Base-by-base conservation (phyloP, 2,329 filamentous ascomycete species). In the Fusarium ambrosium region DNA sequence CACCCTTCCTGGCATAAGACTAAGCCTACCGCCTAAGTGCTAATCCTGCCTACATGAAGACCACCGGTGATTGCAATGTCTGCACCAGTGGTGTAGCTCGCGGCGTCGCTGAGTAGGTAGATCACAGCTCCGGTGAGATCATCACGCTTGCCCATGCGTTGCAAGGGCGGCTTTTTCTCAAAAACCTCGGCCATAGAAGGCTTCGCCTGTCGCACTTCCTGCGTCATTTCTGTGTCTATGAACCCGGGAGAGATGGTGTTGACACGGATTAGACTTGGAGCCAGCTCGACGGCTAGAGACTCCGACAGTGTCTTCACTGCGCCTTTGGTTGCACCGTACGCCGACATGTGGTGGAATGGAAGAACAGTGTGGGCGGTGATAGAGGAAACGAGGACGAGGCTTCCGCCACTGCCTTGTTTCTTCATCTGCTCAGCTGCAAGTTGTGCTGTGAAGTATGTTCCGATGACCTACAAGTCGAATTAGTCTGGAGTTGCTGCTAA, bases 61-160 rank as follows among this genome's bases (percentile, higher is more conserved):
- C 84, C 85, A 11, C 85, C 85, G 3, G 83, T 85, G 39, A 86
- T 84, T 6, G 79, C 77, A 70, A 86, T 83, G 68, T 86, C 84
- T 4, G 82, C 79, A 4, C 81, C 84, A 2, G 84, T 86, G 4
- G 83, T 86, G 69, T 83, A 83, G 8, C 80, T 77, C 27, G 84
- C 77, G 4, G 83, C 84, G 68, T 86, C 84, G 58, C 82, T 83
- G 32, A 86, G 75, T 4, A 85, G 74, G 69, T 86, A 86, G 10
- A 84, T 78, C 2, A 83, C 81, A 14, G 84, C 82, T 3, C 80
- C 81, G 2, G 82, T 84, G 18, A 86, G 79, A 70, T 86, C 85
- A 51, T 83, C 82, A 68, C 81, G 80, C 13, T 77, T 83, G 61
- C 83, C 82, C n/a, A 85, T 78, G 11, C 84, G 78, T 65, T 81